phyloP scores from a whole-genome alignment of 2,329 filamentous ascomycete genomes.

The Fusarium aywerte region DNA sequence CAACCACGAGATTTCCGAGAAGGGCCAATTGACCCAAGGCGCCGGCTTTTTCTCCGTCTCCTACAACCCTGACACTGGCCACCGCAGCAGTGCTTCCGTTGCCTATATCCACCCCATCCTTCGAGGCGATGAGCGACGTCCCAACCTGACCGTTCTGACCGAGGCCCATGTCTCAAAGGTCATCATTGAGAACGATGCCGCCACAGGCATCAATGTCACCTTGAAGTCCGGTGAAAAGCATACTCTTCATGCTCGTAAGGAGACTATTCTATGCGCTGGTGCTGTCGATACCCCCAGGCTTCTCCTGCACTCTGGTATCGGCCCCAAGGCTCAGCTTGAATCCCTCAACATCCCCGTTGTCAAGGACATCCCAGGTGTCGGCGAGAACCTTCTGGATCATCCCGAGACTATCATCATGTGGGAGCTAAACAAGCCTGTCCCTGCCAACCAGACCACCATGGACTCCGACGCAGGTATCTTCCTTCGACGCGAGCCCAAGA shows the following conservation, averaged over 20 bases:
- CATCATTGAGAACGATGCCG: constrained; percentile 75
- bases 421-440: constrained; percentile 82
- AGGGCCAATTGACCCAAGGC: constrained; percentile 76
- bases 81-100: constrained; percentile 85
- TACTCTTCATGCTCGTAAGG: constrained; percentile 72
- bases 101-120: constrained; percentile 95
- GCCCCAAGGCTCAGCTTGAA: constrained; percentile 64
- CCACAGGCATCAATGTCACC: constrained; percentile 77
- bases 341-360: constrained; percentile 66
- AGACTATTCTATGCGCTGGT: constrained; percentile 83
- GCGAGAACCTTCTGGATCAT: constrained; percentile 71
- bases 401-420: constrained; percentile 71
- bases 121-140: constrained; percentile 80
- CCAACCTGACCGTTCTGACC: constrained; percentile 87
- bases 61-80: constrained; percentile 90
- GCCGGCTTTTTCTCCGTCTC: constrained; percentile 92
- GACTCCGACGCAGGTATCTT: constrained; percentile 91
- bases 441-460: constrained; percentile 86
- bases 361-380: constrained; percentile 67
- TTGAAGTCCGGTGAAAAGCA: constrained; percentile 64
- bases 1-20: constrained; percentile 82
- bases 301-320: constrained; percentile 67
- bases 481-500: constrained; percentile 78
- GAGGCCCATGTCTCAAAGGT: constrained; percentile 88
- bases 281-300: constrained; percentile 83